phyloP scores from a whole-genome alignment of 495 filamentous ascomycete genomes.

The Daldinia vernicosa region DNA sequence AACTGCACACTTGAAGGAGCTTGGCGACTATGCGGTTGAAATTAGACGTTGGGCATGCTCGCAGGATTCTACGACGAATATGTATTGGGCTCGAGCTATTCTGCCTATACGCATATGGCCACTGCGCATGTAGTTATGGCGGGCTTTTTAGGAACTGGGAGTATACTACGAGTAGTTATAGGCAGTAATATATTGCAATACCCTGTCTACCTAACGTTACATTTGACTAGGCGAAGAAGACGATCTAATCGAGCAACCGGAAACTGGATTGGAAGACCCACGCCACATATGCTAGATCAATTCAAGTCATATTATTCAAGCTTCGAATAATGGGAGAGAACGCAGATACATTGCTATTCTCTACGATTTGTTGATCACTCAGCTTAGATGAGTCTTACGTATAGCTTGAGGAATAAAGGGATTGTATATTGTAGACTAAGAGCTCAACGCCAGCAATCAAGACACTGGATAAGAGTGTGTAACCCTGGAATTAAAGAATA shows the following conservation, averaged over 20 bases:
- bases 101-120: neutral
- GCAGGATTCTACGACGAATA: conserved; percentile 18
- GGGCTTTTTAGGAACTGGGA: neutral
- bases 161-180: conserved; percentile 2
- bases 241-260: conserved; percentile 9
- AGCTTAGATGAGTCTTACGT: neutral
- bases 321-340: neutral
- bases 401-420: neutral
- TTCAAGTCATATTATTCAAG: conserved; percentile 13
- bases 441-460: neutral
- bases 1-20: conserved; percentile 14
- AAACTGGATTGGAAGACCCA: conserved; percentile 2
- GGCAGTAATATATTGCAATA: neutral
- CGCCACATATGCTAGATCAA: conserved; percentile 2
- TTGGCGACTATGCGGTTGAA: conserved; percentile 28
- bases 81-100: conserved; percentile 23
- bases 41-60: conserved; percentile 37
- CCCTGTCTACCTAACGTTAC: conserved; percentile 5
- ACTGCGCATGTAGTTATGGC: conserved; percentile 1
- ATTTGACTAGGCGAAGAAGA: conserved; percentile 2
- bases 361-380: neutral
- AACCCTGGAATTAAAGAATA: neutral
- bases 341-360: neutral
- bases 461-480: neutral
- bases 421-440: neutral